phyloP scores from a whole-genome alignment of 2,329 filamentous ascomycete species.

The Colletotrichum siamense region DNA sequence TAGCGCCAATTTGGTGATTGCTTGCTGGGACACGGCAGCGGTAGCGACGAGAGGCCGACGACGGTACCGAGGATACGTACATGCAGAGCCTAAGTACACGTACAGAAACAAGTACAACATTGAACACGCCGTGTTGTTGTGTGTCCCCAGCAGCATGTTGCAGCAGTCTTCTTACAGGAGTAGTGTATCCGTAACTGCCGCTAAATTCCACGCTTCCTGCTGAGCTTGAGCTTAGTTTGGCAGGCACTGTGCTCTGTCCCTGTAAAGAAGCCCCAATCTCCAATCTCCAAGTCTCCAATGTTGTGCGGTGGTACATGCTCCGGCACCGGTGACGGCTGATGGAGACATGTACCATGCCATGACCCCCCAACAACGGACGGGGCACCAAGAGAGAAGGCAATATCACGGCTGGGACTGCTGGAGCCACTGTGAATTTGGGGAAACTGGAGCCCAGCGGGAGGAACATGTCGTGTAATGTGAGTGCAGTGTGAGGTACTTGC shows the following conservation, averaged over 20 bases:
- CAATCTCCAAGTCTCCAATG: not conserved
- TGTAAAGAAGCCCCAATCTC: not conserved
- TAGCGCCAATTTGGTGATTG: not conserved
- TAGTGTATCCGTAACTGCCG: constrained; percentile 1
- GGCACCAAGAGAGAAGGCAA: not conserved
- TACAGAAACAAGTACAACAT: not conserved
- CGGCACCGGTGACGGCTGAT: not conserved
- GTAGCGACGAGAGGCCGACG: not conserved
- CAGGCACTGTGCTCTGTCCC: not conserved
- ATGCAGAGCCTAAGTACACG: not conserved
- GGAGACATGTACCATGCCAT: not conserved
- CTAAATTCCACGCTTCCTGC: not conserved
- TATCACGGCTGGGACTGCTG: not conserved
- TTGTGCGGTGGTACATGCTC: not conserved
- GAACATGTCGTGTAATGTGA: not conserved
- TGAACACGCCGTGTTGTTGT: not conserved
- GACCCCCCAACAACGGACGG: not conserved
- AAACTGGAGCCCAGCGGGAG: not conserved
- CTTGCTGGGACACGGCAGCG: not conserved
- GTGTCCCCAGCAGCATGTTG: not conserved
- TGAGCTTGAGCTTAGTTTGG: not conserved
- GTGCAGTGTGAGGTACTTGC: not conserved
- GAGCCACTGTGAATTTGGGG: not conserved
- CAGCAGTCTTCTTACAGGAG: not conserved
- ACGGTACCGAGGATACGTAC: not conserved